Percentiles rank a stretch among this genome's conserved stretches.
Evolutionary conservation across 129 eudicot genomes (phyloP).

Genomic region (Lactuca saligna): DNA sequence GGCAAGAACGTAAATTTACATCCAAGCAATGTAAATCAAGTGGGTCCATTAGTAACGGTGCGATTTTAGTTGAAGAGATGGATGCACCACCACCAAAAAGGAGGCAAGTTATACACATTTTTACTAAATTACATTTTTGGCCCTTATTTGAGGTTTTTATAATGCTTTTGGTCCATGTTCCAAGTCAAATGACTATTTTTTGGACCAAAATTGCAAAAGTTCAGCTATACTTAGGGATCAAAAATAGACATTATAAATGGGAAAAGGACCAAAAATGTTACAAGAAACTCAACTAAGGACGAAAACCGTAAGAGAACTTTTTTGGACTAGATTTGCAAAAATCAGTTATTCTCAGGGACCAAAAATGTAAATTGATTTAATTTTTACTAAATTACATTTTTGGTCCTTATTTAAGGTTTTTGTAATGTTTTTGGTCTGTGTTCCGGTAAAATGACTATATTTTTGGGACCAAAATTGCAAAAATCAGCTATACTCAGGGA

Average conservation of each 20-base stretch:
- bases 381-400: too few species aligned
- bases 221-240: background rate
- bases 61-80: conserved; percentile 44
- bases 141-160: background rate
- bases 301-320: too few species aligned
- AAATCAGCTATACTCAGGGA: too few species aligned
- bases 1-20: conserved; percentile 23
- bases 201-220: background rate
- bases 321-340: too few species aligned
- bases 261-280: background rate
- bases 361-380: too few species aligned
- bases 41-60: conserved; percentile 41
- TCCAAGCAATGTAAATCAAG: conserved; percentile 38
- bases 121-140: background rate
- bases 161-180: background rate
- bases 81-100: conserved; percentile 50
- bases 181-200: background rate
- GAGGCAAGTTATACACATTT: conserved; percentile 41
- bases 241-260: background rate
- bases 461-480: too few species aligned
- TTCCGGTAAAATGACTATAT: too few species aligned
- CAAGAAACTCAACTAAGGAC: background rate
- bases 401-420: too few species aligned
- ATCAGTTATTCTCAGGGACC: too few species aligned
- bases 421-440: too few species aligned